These are phyloP conservation scores for Zarea fungicola DNA, from an alignment of 2,329 filamentous ascomycete genomes.

Conservation along the genomic window DNA sequence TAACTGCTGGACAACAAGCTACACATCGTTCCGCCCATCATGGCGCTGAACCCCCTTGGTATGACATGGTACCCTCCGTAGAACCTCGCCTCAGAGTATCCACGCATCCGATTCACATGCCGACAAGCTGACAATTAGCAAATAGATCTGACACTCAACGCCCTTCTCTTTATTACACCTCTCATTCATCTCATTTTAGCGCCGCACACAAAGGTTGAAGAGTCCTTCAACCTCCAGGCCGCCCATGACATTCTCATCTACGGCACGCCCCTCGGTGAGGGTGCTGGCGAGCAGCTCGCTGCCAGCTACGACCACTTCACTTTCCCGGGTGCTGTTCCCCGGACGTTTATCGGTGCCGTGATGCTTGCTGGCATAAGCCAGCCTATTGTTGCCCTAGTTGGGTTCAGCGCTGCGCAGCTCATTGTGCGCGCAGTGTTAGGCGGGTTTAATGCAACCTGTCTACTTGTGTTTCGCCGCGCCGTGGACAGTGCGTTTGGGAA, in stretches of 20 bases:
- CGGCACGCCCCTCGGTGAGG: conserved; percentile 59
- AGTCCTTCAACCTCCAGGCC: conserved; percentile 96
- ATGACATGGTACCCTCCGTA: neutral
- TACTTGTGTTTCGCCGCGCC: conserved; percentile 60
- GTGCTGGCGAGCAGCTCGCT: conserved; percentile 49
- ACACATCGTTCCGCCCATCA: conserved; percentile 8
- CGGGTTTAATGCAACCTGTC: conserved; percentile 63
- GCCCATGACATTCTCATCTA: conserved; percentile 83
- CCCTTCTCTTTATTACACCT: conserved; percentile 51
- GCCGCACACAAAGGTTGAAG: conserved; percentile 95
- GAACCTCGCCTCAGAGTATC: neutral
- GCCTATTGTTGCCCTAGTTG: conserved; percentile 55
- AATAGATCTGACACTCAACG: conserved; percentile 22
- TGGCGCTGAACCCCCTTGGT: conserved; percentile 16
- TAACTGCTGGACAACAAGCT: neutral
- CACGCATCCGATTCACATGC: neutral
- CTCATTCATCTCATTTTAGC: conserved; percentile 64
- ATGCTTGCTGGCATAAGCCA: conserved; percentile 67
- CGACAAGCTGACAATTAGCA: conserved; percentile 4
- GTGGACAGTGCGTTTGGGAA: conserved; percentile 64
- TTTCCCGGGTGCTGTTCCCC: conserved; percentile 86
- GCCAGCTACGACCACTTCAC: conserved; percentile 78
- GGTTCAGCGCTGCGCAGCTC: conserved; percentile 51
- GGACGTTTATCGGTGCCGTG: conserved; percentile 81
- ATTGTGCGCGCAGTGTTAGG: conserved; percentile 74